A percentile compares a stretch with the other conserved stretches of the same genome.
These are phyloP conservation scores for Penicillium simplicissimum DNA, from an alignment of 495 filamentous ascomycete genomes.

Conservation along the genomic window DNA sequence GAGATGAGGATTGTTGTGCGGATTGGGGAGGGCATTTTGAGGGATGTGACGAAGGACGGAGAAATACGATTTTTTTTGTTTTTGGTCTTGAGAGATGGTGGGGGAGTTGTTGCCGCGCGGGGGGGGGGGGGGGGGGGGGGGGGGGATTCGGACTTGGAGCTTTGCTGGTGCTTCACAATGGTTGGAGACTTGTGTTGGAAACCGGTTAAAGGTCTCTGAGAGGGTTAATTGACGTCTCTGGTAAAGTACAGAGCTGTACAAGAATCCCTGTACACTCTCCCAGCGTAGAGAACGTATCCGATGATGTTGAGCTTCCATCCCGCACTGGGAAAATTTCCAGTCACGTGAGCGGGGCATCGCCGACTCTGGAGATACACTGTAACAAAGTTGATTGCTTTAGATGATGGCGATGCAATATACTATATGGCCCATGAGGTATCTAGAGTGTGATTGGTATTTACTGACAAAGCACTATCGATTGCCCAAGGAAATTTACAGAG, in stretches of 20 bases:
- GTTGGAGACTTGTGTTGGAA: not conserved
- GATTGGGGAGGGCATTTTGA: constrained; percentile 36
- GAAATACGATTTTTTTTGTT: not conserved
- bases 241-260: not conserved
- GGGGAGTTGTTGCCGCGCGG: not conserved
- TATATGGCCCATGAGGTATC: not conserved
- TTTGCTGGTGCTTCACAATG: not conserved
- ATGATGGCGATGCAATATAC: not conserved
- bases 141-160: not conserved
- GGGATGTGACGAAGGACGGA: not conserved
- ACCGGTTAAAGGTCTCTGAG: too few species aligned
- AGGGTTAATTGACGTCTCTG: not conserved
- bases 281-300: not conserved
- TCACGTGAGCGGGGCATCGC: constrained; percentile 22
- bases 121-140: too few species aligned
- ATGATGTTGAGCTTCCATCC: constrained; percentile 11
- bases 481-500: not conserved
- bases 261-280: constrained; percentile 11
- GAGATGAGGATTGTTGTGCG: constrained; percentile 69
- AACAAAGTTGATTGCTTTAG: not conserved
- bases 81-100: not conserved
- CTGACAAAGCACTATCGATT: not conserved
- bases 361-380: not conserved
- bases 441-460: not conserved
- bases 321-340: constrained; percentile 17